Evolutionary conservation across 1,139 yeast genomes (phyloP), one percentile per base, ranked within the genome.

Genomic region (Nakaseomyces kungkrabaensis): DNA sequence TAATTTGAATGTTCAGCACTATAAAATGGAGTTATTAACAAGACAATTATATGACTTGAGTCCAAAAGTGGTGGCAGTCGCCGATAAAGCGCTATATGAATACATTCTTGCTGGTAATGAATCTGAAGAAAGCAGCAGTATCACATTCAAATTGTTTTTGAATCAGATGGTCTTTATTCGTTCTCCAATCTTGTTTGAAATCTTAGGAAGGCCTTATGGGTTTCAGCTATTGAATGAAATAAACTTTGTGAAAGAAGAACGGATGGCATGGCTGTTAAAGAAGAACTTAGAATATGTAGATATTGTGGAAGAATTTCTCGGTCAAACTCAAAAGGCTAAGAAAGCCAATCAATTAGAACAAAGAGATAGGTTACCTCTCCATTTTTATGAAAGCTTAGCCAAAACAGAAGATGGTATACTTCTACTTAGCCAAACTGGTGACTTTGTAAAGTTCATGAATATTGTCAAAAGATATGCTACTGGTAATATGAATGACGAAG

Each of bases 341-440:
- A 43, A 29, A 17, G 4, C 22, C 5, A 45, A 34, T 26, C 47
- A 45, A 36, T 17, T 27, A 7, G 52, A 48, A 27, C 53, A 54
- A 27, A 53, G 49, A 10, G 53, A 55, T 24, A 56, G 59, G 7
- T 58, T 72, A n/a, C 88, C 90, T 1, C 69, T 78, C 11, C 88
- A 87, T 61, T 86, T 90, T 59, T 87, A 87, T 65, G 87, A 88
- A 44, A 85, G 83, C 58, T 69, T 90, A 46, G 82, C 89, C 0
- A 77, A 83, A 49, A 87, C 97, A 0, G 86, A 80, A 52, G 94
- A 86, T 54, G 97, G 97, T 0, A 74, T 86, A 48, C 69, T 71
- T 36, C 59, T 79, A 37, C 62, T 81, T 10, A 67, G 71, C 29
- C 65, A 72, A 38, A 72, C 72, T 38, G 81, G 81, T 17, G 75